These are phyloP conservation scores for Boletus subparvulus DNA, from an alignment of 768 basidiomycete genomes.

Conservation along the genomic window DNA sequence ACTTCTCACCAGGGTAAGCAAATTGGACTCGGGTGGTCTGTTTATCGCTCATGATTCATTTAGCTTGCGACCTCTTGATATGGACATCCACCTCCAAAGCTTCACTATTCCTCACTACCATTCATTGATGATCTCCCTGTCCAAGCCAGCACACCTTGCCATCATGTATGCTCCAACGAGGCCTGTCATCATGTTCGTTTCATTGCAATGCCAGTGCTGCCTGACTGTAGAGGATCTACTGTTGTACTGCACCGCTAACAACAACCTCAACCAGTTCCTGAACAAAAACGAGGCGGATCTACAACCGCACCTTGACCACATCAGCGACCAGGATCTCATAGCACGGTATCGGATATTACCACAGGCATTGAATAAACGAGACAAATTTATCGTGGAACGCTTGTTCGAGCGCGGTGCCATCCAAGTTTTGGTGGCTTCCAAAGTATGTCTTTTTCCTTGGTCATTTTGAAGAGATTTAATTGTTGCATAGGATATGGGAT, in stretches of 20 bases:
- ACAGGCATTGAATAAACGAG: constrained; percentile 88
- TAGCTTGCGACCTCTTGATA: constrained; percentile 92
- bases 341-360: constrained; percentile 93
- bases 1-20: constrained; percentile 85
- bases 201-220: constrained; percentile 91
- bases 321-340: constrained; percentile 73
- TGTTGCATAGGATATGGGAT: constrained; percentile 79
- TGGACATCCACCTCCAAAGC: constrained; percentile 96
- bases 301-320: constrained; percentile 85
- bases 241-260: constrained; percentile 84
- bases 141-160: constrained; percentile 94
- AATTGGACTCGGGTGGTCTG: neutral
- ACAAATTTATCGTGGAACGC: constrained; percentile 90
- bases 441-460: constrained; percentile 48
- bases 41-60: constrained; percentile 14
- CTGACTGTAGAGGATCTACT: constrained; percentile 90
- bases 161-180: constrained; percentile 79
- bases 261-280: constrained; percentile 81
- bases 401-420: constrained; percentile 94
- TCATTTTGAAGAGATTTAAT: neutral
- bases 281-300: constrained; percentile 83
- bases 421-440: constrained; percentile 91
- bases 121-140: constrained; percentile 98
- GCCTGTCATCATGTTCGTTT: constrained; percentile 91
- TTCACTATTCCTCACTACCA: constrained; percentile 98